Evolutionary conservation across 2,329 filamentous ascomycete genomes (phyloP).

Genomic region (Aspergillus unguis): DNA sequence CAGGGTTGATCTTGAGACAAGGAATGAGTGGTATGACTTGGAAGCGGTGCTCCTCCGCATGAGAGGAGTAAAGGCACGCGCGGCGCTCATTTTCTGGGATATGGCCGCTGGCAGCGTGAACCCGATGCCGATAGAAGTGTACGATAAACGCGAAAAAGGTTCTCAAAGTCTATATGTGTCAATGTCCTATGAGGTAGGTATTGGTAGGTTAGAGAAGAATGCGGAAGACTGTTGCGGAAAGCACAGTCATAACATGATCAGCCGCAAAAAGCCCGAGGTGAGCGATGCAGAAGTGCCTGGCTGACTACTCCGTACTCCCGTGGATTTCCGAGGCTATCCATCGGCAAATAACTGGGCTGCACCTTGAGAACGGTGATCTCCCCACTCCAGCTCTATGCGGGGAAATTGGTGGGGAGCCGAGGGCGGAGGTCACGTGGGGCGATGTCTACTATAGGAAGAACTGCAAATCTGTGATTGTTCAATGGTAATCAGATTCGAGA

Average conservation of each 20-base stretch:
- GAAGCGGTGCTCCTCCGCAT: constrained; percentile 13
- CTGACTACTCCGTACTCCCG: constrained; percentile 6
- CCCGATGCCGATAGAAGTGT: neutral
- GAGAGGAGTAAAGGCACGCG: constrained; percentile 13
- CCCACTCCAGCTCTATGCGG: constrained; percentile 17
- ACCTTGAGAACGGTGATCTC: constrained; percentile 2
- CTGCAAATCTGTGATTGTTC: neutral
- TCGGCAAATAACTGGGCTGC: neutral
- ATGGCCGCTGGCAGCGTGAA: neutral
- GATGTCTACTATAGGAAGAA: constrained; percentile 1
- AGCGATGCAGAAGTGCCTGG: constrained; percentile 2
- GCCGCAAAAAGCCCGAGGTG: constrained; percentile 4
- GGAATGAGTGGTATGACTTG: constrained; percentile 5
- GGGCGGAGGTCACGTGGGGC: constrained; percentile 14
- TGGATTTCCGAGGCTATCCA: constrained; percentile 15
- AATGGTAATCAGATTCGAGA: neutral
- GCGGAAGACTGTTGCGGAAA: neutral
- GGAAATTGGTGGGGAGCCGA: constrained; percentile 10
- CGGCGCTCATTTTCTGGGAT: constrained; percentile 15
- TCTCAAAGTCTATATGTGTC: too few relatives aligned
- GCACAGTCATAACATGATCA: constrained; percentile 7
- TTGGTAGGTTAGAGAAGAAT: neutral
- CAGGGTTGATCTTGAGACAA: neutral
- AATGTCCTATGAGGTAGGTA: too few relatives aligned
- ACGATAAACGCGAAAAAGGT: too few relatives aligned